Base-by-base conservation (phyloP, 192 early-diverging fungal genomes). In the Haplosporangium gracile region DNA sequence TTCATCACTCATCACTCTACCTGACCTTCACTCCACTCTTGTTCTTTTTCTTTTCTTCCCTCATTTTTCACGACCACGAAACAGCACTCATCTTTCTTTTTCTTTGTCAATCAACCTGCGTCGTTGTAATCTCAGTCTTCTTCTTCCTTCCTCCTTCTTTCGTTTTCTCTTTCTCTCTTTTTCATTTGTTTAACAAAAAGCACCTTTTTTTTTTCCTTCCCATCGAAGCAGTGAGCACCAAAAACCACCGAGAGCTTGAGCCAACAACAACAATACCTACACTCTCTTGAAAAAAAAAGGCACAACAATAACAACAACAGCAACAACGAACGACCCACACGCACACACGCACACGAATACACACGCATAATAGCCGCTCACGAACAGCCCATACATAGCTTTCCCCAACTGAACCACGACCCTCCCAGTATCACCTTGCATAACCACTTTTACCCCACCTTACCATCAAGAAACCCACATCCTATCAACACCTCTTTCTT, bases 171-270 rank as follows among this genome's bases (percentile, higher is more conserved):
- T 38, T 39, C 73, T 74, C 32, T 34, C 73, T 53, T 60, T 11
- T 45, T 47, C 29, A 11, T 49, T 74, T 24, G 43, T 40, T 77
- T 18, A 51, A 51, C 49, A 51, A 51, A 51, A 51, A 18, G 4
- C n/a, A 10, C 26, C 32, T 55, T 51, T 40, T 34, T 47, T 32
- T 39, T 29, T 74, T 29, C 60, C 29, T 65, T 65, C 60, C 11
- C 60, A 65, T 65, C 60, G 60, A 65, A 65, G 60, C 60, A 32
- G 60, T 65, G 60, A 65, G 60, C 60, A 65, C 60, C 24, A 79
- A 43, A 53, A 70, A 40, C 55, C 60, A 76, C 47, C 55, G 36
- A 36, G 78, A 72, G 78, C 78, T 72, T 63, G 71, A 79, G 78
- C 78, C 78, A 79, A 63, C 45, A 74, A 45, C 34, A 10, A 74